Evolutionary conservation across 2,329 filamentous ascomycete species (phyloP).

Genomic region (Cercospora nicotianae): DNA sequence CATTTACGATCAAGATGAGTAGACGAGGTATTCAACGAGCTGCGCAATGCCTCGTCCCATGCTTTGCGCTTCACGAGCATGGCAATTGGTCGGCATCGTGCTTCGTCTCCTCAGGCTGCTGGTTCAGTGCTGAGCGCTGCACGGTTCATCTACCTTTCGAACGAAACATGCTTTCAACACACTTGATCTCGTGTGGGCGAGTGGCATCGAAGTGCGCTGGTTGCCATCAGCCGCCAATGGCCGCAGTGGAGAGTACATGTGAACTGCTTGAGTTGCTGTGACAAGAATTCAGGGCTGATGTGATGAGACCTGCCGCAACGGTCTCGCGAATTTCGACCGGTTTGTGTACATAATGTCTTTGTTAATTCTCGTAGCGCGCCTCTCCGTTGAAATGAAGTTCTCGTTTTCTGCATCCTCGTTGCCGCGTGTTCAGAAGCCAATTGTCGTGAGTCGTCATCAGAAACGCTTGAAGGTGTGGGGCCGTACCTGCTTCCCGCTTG

Average conservation of each 20-base stretch:
- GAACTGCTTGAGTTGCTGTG: slow-evolving; percentile 23
- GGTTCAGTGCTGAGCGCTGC: slow-evolving; percentile 28
- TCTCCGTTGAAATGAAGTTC: slow-evolving; percentile 11
- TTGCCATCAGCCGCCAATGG: slow-evolving; percentile 17
- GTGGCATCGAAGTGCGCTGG: slow-evolving; percentile 19
- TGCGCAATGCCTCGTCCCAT: not conserved
- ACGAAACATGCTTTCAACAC: slow-evolving; percentile 20
- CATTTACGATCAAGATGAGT: slow-evolving; percentile 2
- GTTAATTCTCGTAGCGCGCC: slow-evolving; percentile 29
- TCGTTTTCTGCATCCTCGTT: not conserved
- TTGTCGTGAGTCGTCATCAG: slow-evolving; percentile 5
- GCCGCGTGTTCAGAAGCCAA: not conserved
- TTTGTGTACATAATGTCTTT: slow-evolving; percentile 35
- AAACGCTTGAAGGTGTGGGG: slow-evolving; percentile 6
- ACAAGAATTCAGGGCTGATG: slow-evolving; percentile 1
- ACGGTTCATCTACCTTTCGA: slow-evolving; percentile 23
- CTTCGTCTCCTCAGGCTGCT: slow-evolving; percentile 27
- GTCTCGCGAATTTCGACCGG: not conserved
- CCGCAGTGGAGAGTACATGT: slow-evolving; percentile 24
- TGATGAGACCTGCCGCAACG: slow-evolving; percentile 8
- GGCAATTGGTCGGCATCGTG: slow-evolving; percentile 26
- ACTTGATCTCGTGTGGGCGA: slow-evolving; percentile 19
- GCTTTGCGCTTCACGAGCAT: not conserved
- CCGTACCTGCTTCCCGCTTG: slow-evolving; percentile 9
- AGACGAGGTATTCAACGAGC: slow-evolving; percentile 1